Percentiles rank a stretch among this genome's conserved stretches.
Evolutionary conservation across 2,329 filamentous ascomycete species (phyloP).

Genomic region (Colletotrichum gloeosporioides): DNA sequence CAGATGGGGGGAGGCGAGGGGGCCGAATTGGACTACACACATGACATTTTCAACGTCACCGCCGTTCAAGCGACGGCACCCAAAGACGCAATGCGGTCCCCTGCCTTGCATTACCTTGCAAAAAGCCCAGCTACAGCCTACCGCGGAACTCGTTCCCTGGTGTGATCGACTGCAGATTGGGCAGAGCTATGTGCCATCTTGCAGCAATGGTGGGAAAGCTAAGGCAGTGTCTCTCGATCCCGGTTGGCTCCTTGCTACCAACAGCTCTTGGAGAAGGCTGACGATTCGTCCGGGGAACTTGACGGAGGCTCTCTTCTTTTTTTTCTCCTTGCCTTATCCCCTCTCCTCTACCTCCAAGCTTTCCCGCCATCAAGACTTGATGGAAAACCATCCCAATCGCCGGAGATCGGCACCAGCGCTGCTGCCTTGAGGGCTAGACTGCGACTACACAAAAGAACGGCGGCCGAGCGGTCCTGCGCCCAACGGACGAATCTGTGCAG

Average conservation of each 20-base stretch:
- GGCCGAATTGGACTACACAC: not conserved
- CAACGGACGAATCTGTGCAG: constrained; percentile 12
- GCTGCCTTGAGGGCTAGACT: not conserved
- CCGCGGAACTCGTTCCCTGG: not conserved
- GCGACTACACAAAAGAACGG: constrained; percentile 11
- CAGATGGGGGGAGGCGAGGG: not conserved
- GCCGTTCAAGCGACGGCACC: not conserved
- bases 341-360: not conserved
- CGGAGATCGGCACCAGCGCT: constrained; percentile 9
- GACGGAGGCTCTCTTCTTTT: not conserved
- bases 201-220: not conserved
- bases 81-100: not conserved
- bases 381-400: not conserved
- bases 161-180: not conserved
- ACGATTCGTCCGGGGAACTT: not conserved
- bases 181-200: not conserved
- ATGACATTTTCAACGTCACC: not conserved
- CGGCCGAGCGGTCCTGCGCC: constrained; percentile 18
- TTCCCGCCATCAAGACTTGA: not conserved
- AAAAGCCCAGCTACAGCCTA: not conserved
- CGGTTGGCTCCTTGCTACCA: not conserved
- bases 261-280: not conserved
- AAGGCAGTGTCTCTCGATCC: not conserved
- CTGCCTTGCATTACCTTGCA: not conserved
- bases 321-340: not conserved